Conservation (phyloP, 1,139 yeast genomes). For the Geotrichum fermentans region DNA sequence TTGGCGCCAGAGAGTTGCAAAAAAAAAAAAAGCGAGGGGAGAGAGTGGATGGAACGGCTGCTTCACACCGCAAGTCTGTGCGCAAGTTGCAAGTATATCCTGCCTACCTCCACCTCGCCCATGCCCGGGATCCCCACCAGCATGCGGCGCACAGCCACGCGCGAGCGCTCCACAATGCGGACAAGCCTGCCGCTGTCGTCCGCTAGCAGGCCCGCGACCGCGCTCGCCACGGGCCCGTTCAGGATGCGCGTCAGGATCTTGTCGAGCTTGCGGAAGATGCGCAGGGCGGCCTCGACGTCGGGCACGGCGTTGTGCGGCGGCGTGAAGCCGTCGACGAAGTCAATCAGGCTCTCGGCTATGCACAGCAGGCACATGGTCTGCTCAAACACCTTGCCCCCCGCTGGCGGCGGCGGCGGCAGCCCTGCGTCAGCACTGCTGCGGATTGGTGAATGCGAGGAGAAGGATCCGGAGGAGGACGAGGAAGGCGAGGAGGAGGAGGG, state of each 20-base stretch:
- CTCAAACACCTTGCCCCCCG: conserved; percentile 45
- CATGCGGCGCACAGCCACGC: conserved; percentile 1
- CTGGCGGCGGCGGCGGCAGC: conserved; percentile 1
- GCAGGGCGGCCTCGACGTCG: conserved; percentile 21
- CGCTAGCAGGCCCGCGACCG: too few relatives aligned
- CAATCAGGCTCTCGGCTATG: conserved; percentile 63
- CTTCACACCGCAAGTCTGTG: neutral
- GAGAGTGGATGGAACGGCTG: too few relatives aligned
- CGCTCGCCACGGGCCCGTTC: too few relatives aligned
- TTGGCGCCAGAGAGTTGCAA: too few relatives aligned
- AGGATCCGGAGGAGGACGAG: conserved; percentile 65
- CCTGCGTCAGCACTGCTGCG: conserved; percentile 16
- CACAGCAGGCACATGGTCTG: conserved; percentile 58
- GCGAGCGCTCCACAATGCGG: conserved; percentile 13
- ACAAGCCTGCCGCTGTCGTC: neutral
- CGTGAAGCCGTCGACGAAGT: conserved; percentile 37
- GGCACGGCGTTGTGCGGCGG: conserved; percentile 8
- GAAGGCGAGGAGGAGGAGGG: conserved; percentile 53
- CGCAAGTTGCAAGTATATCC: conserved; percentile 22
- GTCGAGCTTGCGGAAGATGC: conserved; percentile 26
- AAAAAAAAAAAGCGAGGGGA: too few relatives aligned
- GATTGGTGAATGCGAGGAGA: conserved; percentile 25
- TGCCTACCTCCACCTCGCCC: too few relatives aligned
- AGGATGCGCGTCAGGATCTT: conserved; percentile 24
- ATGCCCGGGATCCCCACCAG: too few relatives aligned